Percentiles rank a stretch among this genome's conserved stretches.
These are phyloP conservation scores for Aureobasidium sp. DNA, from an alignment of 2,329 filamentous ascomycete genomes.

Conservation along the genomic window DNA sequence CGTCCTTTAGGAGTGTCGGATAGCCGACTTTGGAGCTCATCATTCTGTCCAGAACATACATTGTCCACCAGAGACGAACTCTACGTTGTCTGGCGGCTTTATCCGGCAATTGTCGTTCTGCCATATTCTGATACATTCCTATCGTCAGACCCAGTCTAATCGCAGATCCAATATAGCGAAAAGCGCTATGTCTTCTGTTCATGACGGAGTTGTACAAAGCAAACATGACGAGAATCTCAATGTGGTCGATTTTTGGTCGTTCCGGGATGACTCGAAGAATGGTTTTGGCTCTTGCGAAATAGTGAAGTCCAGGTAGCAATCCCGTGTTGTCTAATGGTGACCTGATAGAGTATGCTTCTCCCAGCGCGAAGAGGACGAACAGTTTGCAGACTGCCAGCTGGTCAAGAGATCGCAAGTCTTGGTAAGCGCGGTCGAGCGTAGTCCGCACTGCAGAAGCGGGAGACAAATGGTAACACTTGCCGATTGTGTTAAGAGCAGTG, in stretches of 20 bases:
- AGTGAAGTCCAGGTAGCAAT: constrained; percentile 36
- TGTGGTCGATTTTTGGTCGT: constrained; percentile 35
- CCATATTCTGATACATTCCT: constrained; percentile 36
- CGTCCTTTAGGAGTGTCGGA: constrained; percentile 26
- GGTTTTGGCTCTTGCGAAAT: constrained; percentile 36
- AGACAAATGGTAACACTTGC: constrained; percentile 36
- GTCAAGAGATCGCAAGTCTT: constrained; percentile 28
- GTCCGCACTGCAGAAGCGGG: constrained; percentile 32
- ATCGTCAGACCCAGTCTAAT: constrained; percentile 38
- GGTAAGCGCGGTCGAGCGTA: constrained; percentile 32
- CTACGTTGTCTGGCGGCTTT: constrained; percentile 26
- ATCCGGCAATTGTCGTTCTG: constrained; percentile 35
- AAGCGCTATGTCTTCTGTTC: constrained; percentile 39
- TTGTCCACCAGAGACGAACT: constrained; percentile 29
- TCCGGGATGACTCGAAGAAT: constrained; percentile 36
- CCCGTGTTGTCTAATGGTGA: constrained; percentile 25
- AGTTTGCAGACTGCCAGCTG: constrained; percentile 34
- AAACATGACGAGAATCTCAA: constrained; percentile 39
- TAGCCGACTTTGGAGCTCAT: constrained; percentile 29
- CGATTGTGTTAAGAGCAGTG: constrained; percentile 35
- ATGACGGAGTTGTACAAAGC: constrained; percentile 39
- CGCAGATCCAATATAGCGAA: constrained; percentile 37
- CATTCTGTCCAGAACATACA: constrained; percentile 28
- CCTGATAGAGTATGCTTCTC: constrained; percentile 39
- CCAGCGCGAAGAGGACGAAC: constrained; percentile 39